Conservation (phyloP, 805 yeast species). For the Pichia heedii region DNA sequence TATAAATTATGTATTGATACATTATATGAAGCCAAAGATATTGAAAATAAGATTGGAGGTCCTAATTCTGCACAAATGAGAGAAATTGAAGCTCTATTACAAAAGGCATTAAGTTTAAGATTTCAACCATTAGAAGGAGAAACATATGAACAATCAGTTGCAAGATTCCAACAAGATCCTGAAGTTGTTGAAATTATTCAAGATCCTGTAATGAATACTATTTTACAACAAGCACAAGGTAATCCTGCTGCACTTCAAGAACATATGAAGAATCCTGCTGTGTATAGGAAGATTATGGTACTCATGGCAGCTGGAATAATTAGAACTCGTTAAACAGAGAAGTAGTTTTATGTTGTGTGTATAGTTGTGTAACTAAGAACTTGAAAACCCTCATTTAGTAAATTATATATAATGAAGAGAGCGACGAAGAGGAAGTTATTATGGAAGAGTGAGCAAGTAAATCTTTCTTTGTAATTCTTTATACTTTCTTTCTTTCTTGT, state of each 20-base stretch:
- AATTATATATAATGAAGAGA: neutral
- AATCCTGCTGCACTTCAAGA: conserved; percentile 96
- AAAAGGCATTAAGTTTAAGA: conserved; percentile 71
- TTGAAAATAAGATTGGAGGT: conserved; percentile 51
- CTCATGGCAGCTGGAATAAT: conserved; percentile 96
- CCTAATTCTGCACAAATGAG: conserved; percentile 40
- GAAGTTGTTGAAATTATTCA: conserved; percentile 82
- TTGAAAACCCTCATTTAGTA: neutral
- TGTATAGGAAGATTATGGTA: conserved; percentile 76
- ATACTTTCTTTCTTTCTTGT: too few species aligned
- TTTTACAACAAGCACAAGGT: conserved; percentile 84
- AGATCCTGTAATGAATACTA: conserved; percentile 95
- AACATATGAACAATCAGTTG: conserved; percentile 90
- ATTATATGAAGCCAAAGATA: conserved; percentile 64
- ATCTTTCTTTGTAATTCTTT: too few species aligned
- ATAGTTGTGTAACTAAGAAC: neutral
- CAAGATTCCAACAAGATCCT: conserved; percentile 87
- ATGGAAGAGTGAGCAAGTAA: too few species aligned
- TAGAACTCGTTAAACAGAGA: conserved; percentile 40
- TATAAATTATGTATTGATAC: conserved; percentile 76
- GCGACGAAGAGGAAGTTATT: too few species aligned
- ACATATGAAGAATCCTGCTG: conserved; percentile 95
- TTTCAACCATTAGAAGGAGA: conserved; percentile 79
- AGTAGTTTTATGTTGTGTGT: too few species aligned
- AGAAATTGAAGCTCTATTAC: conserved; percentile 77